Evolutionary conservation across 257 asterid species (phyloP).

Genomic region (Verbascum thapsus): DNA sequence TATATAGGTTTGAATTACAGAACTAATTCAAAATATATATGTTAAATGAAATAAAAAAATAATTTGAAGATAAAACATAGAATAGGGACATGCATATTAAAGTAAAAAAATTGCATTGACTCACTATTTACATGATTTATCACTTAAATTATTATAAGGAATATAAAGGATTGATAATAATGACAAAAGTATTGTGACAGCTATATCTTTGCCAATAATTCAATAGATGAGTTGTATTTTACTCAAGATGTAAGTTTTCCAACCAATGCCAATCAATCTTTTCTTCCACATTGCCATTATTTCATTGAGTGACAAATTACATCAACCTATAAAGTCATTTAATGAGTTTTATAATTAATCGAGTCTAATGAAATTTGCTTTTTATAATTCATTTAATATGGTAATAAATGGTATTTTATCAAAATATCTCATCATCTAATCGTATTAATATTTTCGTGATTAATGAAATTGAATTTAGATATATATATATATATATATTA

Average conservation of each 20-base stretch:
- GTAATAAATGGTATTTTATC: too few species aligned
- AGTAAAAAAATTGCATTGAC: not conserved
- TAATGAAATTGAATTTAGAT: too few species aligned
- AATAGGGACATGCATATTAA: not conserved
- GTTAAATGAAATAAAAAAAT: not conserved
- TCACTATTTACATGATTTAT: not conserved
- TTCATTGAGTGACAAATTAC: too few species aligned
- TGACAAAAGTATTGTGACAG: slow-evolving; percentile 28
- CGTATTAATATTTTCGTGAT: too few species aligned
- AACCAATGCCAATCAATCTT: slow-evolving; percentile 3
- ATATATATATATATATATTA: not conserved
- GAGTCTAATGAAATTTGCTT: too few species aligned
- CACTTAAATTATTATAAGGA: too few species aligned
- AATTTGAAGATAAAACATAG: not conserved
- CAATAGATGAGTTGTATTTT: slow-evolving; percentile 33
- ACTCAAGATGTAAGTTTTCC: slow-evolving; percentile 7
- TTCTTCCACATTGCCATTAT: not conserved
- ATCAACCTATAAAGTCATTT: too few species aligned
- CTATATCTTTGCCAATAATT: slow-evolving; percentile 29
- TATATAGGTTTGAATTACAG: too few species aligned
- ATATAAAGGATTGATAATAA: not conserved
- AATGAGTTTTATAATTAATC: too few species aligned
- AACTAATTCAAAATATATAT: not conserved
- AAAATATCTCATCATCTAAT: too few species aligned
- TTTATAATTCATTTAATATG: too few species aligned